phyloP scores from a whole-genome alignment of 306 rosid genomes.

The Fagus crenata region DNA sequence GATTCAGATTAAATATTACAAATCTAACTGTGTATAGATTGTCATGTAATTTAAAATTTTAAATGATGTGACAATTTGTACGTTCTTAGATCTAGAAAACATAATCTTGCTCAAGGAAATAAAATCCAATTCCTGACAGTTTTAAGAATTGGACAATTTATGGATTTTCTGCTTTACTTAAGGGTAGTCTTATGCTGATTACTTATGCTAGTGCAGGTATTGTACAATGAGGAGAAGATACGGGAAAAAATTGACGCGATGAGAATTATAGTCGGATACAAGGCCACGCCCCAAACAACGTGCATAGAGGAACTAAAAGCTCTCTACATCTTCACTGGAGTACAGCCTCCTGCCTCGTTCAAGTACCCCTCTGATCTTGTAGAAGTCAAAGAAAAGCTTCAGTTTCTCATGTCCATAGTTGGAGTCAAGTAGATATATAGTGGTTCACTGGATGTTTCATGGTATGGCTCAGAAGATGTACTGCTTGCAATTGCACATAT shows the following conservation, averaged over 20 bases:
- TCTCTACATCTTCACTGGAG: constrained; percentile 69
- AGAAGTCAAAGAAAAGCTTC: constrained; percentile 49
- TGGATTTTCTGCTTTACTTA: neutral
- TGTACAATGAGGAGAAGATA: constrained; percentile 41
- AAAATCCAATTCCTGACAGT: no score
- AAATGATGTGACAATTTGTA: no score
- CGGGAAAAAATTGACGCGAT: constrained; percentile 52
- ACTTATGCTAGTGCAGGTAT: constrained; percentile 39
- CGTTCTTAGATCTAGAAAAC: no score
- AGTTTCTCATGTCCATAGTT: constrained; percentile 72
- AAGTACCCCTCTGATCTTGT: constrained; percentile 33
- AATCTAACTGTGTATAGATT: no score
- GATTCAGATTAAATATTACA: no score
- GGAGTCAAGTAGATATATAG: constrained; percentile 51
- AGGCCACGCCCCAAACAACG: constrained; percentile 38
- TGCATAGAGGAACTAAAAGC: constrained; percentile 65
- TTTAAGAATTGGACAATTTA: neutral
- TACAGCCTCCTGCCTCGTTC: constrained; percentile 56
- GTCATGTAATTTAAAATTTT: no score
- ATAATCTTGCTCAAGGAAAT: no score
- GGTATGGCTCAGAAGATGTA: neutral
- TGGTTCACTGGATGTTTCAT: constrained; percentile 1
- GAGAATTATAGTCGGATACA: constrained; percentile 59
- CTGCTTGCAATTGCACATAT: no score
- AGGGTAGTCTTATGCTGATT: neutral